These are phyloP conservation scores for Colletotrichum agaves DNA, from an alignment of 2,329 filamentous ascomycete species.

Conservation along the genomic window DNA sequence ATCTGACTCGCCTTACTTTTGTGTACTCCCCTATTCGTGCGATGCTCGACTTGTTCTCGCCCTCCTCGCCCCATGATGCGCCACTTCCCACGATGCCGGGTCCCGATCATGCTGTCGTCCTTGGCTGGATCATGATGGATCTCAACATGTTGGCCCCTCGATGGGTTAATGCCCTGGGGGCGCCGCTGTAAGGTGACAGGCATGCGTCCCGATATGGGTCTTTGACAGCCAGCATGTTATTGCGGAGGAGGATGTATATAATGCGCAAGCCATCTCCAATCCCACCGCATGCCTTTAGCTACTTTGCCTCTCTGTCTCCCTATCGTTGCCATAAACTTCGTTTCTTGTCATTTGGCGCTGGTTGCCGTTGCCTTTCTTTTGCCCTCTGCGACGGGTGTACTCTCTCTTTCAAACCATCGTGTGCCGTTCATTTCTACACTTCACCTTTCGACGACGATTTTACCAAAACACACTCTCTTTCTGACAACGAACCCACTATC, in stretches of 20 bases:
- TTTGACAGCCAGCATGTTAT: not conserved
- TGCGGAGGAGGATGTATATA: constrained; percentile 8
- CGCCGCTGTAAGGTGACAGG: not conserved
- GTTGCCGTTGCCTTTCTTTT: constrained; percentile 27
- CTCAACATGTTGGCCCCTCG: constrained; percentile 6
- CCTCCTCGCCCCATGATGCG: constrained; percentile 3
- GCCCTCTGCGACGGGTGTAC: constrained; percentile 36
- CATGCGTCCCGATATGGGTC: constrained; percentile 14
- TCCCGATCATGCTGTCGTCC: constrained; percentile 10
- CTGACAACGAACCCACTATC: not conserved
- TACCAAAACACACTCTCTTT: not conserved
- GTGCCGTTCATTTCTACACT: constrained; percentile 25
- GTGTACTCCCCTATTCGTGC: not conserved
- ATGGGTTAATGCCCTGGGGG: not conserved
- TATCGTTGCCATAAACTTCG: constrained; percentile 5
- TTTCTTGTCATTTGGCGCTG: constrained; percentile 26
- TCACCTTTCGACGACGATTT: not conserved
- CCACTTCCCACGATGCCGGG: constrained; percentile 17
- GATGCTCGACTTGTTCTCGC: not conserved
- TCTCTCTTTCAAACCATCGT: constrained; percentile 32
- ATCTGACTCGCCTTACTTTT: constrained; percentile 9
- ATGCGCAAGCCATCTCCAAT: not conserved
- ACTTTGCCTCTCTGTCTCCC: not conserved
- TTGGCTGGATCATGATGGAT: constrained; percentile 17
- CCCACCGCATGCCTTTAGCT: not conserved